Conservation (phyloP, 345 rosid species). For the Arabis alpina region DNA sequence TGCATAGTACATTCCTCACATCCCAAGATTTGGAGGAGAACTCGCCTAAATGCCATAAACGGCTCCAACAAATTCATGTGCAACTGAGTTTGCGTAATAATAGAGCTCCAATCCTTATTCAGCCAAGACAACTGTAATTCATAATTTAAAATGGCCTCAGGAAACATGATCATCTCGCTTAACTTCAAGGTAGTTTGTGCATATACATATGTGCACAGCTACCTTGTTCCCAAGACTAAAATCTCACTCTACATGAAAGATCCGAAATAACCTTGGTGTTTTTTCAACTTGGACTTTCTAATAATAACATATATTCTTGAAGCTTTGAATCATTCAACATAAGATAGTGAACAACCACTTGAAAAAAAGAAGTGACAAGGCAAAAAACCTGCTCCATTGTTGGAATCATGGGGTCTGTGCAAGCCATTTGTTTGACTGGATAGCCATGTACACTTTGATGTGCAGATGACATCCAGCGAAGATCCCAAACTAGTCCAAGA, state of each 20-base stretch:
- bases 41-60: constrained; percentile 87
- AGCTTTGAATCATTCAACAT: constrained; percentile 27
- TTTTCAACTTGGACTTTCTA: constrained; percentile 10
- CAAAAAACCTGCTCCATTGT: constrained; percentile 64
- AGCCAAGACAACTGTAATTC: constrained; percentile 71
- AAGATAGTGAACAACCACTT: constrained; percentile 24
- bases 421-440: constrained; percentile 49
- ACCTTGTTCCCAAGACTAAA: constrained; percentile 21
- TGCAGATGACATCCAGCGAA: constrained; percentile 71
- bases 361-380: constrained; percentile 13
- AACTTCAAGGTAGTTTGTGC: constrained; percentile 15
- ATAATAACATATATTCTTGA: constrained; percentile 19
- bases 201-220: neutral
- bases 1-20: too few relatives aligned
- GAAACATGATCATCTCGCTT: constrained; percentile 27
- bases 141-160: constrained; percentile 37
- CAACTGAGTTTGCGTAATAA: constrained; percentile 68
- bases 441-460: constrained; percentile 45
- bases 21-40: too few relatives aligned
- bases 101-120: constrained; percentile 73
- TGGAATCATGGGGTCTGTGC: constrained; percentile 64
- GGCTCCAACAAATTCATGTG: constrained; percentile 97
- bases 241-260: constrained; percentile 15
- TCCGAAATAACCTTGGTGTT: neutral
- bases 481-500: constrained; percentile 83